Conservation (phyloP, 139 green algal species). For the Micromonas pusilla region DNA sequence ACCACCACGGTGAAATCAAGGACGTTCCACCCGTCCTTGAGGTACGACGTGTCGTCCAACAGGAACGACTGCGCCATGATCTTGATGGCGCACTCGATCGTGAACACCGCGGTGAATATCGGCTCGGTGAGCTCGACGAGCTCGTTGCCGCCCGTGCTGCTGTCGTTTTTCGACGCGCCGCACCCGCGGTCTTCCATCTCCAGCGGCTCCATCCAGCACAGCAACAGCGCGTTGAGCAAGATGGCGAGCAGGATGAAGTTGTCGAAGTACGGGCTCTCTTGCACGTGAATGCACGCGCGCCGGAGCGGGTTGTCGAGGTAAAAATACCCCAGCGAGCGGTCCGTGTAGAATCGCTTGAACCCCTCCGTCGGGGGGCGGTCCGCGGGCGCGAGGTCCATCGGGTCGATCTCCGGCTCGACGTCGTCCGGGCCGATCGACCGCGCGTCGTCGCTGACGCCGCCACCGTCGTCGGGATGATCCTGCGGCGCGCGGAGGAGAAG, state of each 20-base stretch:
- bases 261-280: conserved; percentile 28
- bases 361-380: not conserved
- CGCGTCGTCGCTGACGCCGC: no score
- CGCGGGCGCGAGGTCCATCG: no score
- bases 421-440: no score
- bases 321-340: conserved; percentile 1
- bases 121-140: conserved; percentile 24
- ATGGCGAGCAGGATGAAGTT: conserved; percentile 29
- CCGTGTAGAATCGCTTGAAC: not conserved
- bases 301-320: conserved; percentile 16
- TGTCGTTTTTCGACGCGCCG: not conserved
- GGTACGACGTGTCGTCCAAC: conserved; percentile 29
- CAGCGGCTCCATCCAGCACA: conserved; percentile 28
- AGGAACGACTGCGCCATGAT: conserved; percentile 33
- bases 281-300: conserved; percentile 19
- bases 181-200: conserved; percentile 13
- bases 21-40: conserved; percentile 38
- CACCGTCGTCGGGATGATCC: no score
- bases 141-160: conserved; percentile 25
- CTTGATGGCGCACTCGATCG: conserved; percentile 30
- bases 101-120: conserved; percentile 32
- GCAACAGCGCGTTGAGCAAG: conserved; percentile 31
- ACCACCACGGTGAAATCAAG: conserved; percentile 38
- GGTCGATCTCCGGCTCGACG: no score
- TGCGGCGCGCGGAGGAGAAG: no score